Percentiles rank a stretch among this genome's conserved stretches.
Evolutionary conservation across 305 asterid genomes (phyloP).

Genomic region (Vinca major): DNA sequence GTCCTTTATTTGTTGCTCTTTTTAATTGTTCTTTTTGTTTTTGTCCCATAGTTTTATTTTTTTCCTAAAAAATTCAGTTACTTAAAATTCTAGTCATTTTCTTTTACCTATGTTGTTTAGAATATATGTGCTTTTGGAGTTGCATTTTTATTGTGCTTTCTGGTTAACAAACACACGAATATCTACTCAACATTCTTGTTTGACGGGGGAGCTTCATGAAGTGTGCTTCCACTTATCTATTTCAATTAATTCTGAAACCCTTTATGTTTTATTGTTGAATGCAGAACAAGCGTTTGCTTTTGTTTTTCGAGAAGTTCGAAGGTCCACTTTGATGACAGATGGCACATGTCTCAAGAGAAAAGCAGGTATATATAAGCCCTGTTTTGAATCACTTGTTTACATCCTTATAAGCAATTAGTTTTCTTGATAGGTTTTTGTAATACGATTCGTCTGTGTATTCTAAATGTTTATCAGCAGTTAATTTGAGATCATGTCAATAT

Average conservation of each 20-base stretch:
- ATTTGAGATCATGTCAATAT: background rate
- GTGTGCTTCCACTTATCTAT: background rate
- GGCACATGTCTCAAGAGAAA: slow-evolving; percentile 61
- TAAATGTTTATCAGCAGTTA: background rate
- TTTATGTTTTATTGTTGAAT: slow-evolving; percentile 15
- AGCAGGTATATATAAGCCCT: slow-evolving; percentile 40
- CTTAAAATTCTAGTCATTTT: background rate
- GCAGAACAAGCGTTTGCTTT: slow-evolving; percentile 76
- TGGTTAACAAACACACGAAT: background rate
- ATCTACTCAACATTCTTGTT: background rate
- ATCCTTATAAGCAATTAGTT: background rate
- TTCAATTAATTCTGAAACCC: background rate
- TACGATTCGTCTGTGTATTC: background rate
- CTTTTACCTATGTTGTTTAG: background rate
- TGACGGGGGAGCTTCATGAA: background rate
- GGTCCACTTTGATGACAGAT: slow-evolving; percentile 29
- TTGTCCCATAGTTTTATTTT: too few relatives aligned
- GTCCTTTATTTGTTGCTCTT: background rate
- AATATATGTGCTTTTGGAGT: background rate
- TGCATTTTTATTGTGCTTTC: background rate
- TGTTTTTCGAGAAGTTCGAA: slow-evolving; percentile 74
- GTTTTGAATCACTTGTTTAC: background rate
- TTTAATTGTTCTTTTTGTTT: too few relatives aligned
- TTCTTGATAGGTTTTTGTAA: background rate
- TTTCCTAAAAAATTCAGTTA: background rate